These are phyloP conservation scores for Acacia crassicarpa DNA, from an alignment of 306 rosid genomes.

Conservation along the genomic window DNA sequence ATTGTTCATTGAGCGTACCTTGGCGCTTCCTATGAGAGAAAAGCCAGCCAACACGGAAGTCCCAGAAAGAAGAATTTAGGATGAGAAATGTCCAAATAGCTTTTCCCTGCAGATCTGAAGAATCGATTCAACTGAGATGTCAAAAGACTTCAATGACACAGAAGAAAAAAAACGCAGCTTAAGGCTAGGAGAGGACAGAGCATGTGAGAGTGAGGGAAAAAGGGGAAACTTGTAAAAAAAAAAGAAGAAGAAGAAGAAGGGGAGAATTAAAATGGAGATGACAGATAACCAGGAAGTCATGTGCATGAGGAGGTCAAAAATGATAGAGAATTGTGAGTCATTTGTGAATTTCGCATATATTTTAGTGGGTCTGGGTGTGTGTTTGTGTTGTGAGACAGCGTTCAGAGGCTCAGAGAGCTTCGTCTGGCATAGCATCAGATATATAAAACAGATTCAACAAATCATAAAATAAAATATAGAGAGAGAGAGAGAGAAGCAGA, in stretches of 20 bases:
- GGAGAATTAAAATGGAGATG: constrained; percentile 12
- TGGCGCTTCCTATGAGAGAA: constrained; percentile 27
- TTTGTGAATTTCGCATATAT: not conserved
- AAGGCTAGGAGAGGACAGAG: constrained; percentile 22
- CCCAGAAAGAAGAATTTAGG: constrained; percentile 42
- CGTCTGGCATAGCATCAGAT: constrained; percentile 29
- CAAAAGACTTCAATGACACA: constrained; percentile 59
- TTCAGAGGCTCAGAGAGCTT: constrained; percentile 48
- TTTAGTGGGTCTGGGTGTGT: not conserved
- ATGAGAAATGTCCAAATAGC: constrained; percentile 42
- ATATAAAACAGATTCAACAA: constrained; percentile 23
- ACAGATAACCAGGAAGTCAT: constrained; percentile 56
- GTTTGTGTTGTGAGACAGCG: constrained; percentile 22
- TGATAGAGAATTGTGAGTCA: constrained; percentile 48
- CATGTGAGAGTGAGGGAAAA: constrained; percentile 49
- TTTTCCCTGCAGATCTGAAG: constrained; percentile 72
- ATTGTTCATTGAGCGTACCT: constrained; percentile 39
- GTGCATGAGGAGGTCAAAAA: constrained; percentile 67
- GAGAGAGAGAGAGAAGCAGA: constrained; percentile 29
- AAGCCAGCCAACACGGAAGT: constrained; percentile 25
- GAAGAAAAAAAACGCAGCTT: constrained; percentile 25
- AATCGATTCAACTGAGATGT: constrained; percentile 64
- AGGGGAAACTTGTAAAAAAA: constrained; percentile 23
- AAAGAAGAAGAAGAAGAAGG: not conserved
- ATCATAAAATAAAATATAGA: constrained; percentile 13